Percentiles rank a stretch among this genome's conserved stretches.
phyloP scores from a whole-genome alignment of 257 asterid genomes.

The Przewalskia tangutica region DNA sequence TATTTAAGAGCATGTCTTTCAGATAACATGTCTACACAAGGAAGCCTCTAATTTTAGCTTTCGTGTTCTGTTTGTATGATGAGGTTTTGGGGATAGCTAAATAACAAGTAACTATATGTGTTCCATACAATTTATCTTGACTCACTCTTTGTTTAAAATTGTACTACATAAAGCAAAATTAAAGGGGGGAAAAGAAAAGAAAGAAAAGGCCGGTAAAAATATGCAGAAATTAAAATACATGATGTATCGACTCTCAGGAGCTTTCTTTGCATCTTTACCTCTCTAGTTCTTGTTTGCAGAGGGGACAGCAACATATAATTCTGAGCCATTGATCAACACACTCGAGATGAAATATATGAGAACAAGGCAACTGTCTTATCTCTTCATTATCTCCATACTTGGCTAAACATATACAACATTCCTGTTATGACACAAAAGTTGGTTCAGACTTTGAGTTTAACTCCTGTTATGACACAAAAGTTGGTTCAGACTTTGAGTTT shows the following conservation, averaged over 20 bases:
- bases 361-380: slow-evolving; percentile 72
- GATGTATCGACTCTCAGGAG: neutral
- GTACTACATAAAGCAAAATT: too few species aligned
- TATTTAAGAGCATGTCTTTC: too few species aligned
- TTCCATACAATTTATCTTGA: too few species aligned
- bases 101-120: too few species aligned
- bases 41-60: too few species aligned
- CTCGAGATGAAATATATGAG: slow-evolving; percentile 66
- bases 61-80: too few species aligned
- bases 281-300: slow-evolving; percentile 35
- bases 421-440: slow-evolving; percentile 29
- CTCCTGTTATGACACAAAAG: too few species aligned
- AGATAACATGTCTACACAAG: too few species aligned
- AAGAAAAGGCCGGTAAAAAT: neutral
- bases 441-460: neutral
- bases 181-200: neutral
- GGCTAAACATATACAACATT: slow-evolving; percentile 84
- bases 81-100: too few species aligned
- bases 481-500: too few species aligned
- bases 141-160: too few species aligned
- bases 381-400: slow-evolving; percentile 81
- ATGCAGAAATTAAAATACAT: neutral
- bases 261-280: slow-evolving; percentile 10
- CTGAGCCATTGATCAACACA: slow-evolving; percentile 96
- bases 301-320: slow-evolving; percentile 69